Base-by-base conservation (phyloP, 2,329 filamentous ascomycete genomes). In the Chaetomium globosum region DNA sequence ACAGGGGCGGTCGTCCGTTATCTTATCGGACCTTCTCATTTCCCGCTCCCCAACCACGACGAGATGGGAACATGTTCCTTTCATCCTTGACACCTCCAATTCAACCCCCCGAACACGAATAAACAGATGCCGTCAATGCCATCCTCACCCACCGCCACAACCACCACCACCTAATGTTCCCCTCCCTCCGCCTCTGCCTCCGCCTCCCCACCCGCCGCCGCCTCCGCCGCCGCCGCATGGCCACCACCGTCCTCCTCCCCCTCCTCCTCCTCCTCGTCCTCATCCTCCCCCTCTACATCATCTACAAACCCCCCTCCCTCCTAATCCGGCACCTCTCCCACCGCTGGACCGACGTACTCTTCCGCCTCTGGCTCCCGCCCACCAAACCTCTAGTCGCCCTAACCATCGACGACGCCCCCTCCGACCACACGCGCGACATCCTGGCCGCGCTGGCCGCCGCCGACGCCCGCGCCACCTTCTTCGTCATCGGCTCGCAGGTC, bases 381-480 rank as follows among this genome's bases (percentile, higher is more conserved):
- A 71, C 78, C 9, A 79, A 85, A 56, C 91, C 89, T 73, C 78
- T 94, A 30, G 82, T 97, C 21, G 93, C 91, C 0, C 82, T 97
- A 48, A 96, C 92, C 1, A 89, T 97, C 72, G 93, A 97, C 79
- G 93, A 97, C 77, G 90, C 88, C 31, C 93, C 93, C 0, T 93
- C 90, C 1, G 77, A 83, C 52, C 83, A 91, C 75, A 96, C 93
- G 1, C 73, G 77, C 53, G 85, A 88, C 63, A 93, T 97, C 65
- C 79, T 93, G 62, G 78, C 86, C 52, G 78, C 91, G 0, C 81
- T 97, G n/a, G 79, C 81, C 61, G 80, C 81, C 28, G 83, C 92
- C 73, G 82, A 84, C 64, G 91, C 89, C 16, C 85, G 82, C 23
- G 93, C 93, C 0, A 97, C 93, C 0, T 95, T 96, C 76, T 97